phyloP scores from a whole-genome alignment of 768 basidiomycete genomes.

The Kwoniella heveanensis region DNA sequence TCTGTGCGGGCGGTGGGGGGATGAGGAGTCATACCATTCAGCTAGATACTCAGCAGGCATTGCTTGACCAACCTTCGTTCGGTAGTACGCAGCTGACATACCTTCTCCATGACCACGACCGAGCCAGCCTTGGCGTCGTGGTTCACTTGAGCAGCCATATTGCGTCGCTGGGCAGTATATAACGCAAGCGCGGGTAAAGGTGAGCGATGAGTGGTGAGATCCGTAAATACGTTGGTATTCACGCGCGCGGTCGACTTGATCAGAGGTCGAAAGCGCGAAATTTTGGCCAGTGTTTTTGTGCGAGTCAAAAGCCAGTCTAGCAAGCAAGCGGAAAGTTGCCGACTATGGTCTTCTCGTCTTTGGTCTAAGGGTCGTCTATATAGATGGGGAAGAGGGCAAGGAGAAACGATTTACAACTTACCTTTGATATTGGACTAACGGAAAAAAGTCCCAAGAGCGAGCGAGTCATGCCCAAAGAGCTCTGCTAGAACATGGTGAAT shows the following conservation, averaged over 20 bases:
- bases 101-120: conserved; percentile 55
- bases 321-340: neutral
- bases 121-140: conserved; percentile 41
- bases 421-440: neutral
- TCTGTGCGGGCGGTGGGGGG: too few species aligned
- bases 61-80: too few species aligned
- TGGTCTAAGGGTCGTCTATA: too few species aligned
- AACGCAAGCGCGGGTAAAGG: neutral
- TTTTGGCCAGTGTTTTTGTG: conserved; percentile 11
- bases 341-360: neutral
- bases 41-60: too few species aligned
- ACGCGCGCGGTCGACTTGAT: neutral
- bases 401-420: too few species aligned
- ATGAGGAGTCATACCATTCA: too few species aligned
- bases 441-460: neutral
- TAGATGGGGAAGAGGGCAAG: too few species aligned
- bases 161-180: conserved; percentile 14
- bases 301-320: neutral
- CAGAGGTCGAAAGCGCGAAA: conserved; percentile 23
- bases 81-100: conserved; percentile 26
- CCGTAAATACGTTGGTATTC: neutral
- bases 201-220: neutral
- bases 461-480: neutral
- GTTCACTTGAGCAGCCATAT: conserved; percentile 46
- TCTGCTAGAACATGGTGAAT: too few species aligned